Evolutionary conservation across 164 flowering plant species (phyloP), one percentile per base, ranked within the genome.

Genomic region (Warburgia ugandensis): DNA sequence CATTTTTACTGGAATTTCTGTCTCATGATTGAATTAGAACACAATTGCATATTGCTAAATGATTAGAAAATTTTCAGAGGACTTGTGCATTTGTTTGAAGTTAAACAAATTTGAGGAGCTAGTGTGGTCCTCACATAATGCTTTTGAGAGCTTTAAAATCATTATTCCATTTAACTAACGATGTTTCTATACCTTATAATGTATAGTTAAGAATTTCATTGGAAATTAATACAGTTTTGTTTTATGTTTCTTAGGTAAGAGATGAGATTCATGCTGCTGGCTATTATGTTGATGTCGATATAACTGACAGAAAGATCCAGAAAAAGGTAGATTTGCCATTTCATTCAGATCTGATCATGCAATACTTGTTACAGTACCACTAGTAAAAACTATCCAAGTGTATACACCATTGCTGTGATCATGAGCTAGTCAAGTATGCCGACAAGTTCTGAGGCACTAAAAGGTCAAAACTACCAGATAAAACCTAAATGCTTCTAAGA

Each of bases 211-310:
- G n/a, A n/a, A 45, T 2, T 45, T 5, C 1, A 28, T n/a, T 27
- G 49, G 49, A 43, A 27, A 10, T 53, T 13, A 47, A 16, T 54
- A 13, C 12, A 31, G 21, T 41, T 46, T 50, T 4, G 22, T 29
- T 3, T 36, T 52, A 14, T 22, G 16, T 48, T 45, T 31, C 40
- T 23, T 58, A 91, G 97, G 84, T 91, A 40, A 66, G 60, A 46
- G 84, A 83, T 45, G 71, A 69, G 63, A 76, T 91, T 36, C 84
- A 83, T 61, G 47, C 60, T 23, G 95, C 87, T 62, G 90, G 97
- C 33, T 87, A 73, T 59, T 63, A 71, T 75, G 96, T 87, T 54
- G 97, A 91, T 61, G 77, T 72, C 29, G 97, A 91, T 62, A 62
- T 67, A 20, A 75, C 74, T 7, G 97, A 91, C 65, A 76, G 94